Evolutionary conservation across 2,329 filamentous ascomycete species (phyloP).

Genomic region (Tolypocladium endophyticum): DNA sequence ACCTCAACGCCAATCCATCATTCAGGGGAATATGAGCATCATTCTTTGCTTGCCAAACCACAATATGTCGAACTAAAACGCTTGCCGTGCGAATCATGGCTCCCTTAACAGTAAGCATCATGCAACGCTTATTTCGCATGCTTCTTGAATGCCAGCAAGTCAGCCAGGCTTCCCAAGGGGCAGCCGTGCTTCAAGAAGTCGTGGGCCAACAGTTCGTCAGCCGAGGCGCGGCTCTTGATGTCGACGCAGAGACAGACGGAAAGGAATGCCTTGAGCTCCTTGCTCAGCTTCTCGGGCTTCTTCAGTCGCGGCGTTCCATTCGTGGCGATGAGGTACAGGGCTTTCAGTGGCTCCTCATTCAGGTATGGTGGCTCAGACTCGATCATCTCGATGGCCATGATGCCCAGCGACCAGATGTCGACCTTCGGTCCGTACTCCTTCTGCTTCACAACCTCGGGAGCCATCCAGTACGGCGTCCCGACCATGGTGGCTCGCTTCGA

Average conservation of each 20-base stretch:
- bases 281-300: conserved; percentile 96
- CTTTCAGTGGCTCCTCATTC: conserved; percentile 95
- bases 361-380: conserved; percentile 96
- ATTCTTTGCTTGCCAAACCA: neutral
- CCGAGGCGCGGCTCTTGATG: conserved; percentile 86
- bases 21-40: neutral
- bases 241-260: conserved; percentile 95
- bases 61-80: neutral
- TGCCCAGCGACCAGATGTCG: conserved; percentile 96
- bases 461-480: conserved; percentile 99
- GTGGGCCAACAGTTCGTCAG: conserved; percentile 78
- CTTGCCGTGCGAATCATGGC: neutral
- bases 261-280: conserved; percentile 95
- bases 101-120: neutral
- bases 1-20: conserved; percentile 5
- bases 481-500: conserved; percentile 99
- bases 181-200: conserved; percentile 94
- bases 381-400: conserved; percentile 99
- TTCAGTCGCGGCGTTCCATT: conserved; percentile 95
- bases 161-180: conserved; percentile 68
- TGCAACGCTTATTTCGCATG: conserved; percentile 43
- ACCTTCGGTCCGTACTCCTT: conserved; percentile 98
- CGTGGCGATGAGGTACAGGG: conserved; percentile 92
- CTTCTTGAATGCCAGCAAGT: conserved; percentile 81
- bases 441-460: conserved; percentile 96